Conservation (phyloP, 2,329 filamentous ascomycete genomes). For the Onygenales sp. region DNA sequence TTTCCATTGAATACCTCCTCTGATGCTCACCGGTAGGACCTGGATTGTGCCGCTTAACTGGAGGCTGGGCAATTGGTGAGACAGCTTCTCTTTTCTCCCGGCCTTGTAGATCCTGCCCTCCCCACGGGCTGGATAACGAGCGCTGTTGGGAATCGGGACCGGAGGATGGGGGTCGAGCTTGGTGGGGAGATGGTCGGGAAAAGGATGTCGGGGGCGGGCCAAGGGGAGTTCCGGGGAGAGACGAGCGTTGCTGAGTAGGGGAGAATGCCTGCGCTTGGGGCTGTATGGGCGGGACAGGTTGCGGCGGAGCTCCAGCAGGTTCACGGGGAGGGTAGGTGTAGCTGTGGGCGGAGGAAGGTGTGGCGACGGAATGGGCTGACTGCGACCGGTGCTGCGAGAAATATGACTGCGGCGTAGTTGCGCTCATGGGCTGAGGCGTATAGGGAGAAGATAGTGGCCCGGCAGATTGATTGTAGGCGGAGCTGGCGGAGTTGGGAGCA, state of each 20-base stretch:
- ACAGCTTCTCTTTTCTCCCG: slow-evolving; percentile 18
- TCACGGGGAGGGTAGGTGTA: slow-evolving; percentile 26
- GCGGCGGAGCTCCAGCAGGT: slow-evolving; percentile 24
- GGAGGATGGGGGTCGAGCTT: slow-evolving; percentile 27
- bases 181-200: slow-evolving; percentile 26
- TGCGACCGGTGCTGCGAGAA: slow-evolving; percentile 19
- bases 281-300: slow-evolving; percentile 20
- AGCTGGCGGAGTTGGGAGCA: slow-evolving; percentile 14
- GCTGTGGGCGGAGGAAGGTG: slow-evolving; percentile 23
- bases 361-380: slow-evolving; percentile 31
- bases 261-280: slow-evolving; percentile 24
- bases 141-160: slow-evolving; percentile 25
- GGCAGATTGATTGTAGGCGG: slow-evolving; percentile 15
- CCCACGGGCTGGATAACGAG: slow-evolving; percentile 24
- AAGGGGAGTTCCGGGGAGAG: slow-evolving; percentile 36
- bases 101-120: slow-evolving; percentile 19
- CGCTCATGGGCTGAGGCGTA: slow-evolving; percentile 26
- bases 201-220: slow-evolving; percentile 32
- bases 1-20: slow-evolving; percentile 38
- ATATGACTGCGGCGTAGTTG: slow-evolving; percentile 27
- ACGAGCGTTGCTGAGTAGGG: slow-evolving; percentile 13
- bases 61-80: slow-evolving; percentile 22
- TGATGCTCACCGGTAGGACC: slow-evolving; percentile 20
- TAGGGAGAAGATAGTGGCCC: slow-evolving; percentile 29
- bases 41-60: slow-evolving; percentile 34